phyloP scores from a whole-genome alignment of 2,329 filamentous ascomycete genomes.

The Colletotrichum lini region DNA sequence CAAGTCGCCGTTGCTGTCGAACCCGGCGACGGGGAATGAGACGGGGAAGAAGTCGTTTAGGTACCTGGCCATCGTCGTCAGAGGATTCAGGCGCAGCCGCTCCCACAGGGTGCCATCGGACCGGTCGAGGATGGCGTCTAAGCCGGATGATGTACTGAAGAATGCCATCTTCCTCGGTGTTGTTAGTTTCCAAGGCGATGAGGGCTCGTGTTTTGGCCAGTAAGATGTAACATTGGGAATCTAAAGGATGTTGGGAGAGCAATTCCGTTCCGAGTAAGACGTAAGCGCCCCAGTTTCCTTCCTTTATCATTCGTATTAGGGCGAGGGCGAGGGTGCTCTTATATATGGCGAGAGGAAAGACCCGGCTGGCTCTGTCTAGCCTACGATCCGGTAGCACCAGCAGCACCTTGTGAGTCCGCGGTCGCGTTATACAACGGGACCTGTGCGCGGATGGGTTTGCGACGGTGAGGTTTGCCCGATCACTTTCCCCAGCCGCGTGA shows the following conservation, averaged over 20 bases:
- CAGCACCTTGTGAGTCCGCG: background rate
- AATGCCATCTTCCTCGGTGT: background rate
- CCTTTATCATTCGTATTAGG: background rate
- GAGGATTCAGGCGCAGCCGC: slow-evolving; percentile 13
- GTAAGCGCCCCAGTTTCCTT: background rate
- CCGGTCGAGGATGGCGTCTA: slow-evolving; percentile 22
- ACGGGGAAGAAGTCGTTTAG: slow-evolving; percentile 30
- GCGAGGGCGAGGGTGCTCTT: background rate
- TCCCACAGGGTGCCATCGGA: background rate
- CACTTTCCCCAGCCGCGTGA: background rate
- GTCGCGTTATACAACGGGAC: background rate
- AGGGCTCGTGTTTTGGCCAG: background rate
- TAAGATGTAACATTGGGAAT: too few species aligned
- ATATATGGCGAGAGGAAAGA: background rate
- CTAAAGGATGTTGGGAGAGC: background rate
- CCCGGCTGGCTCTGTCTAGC: background rate
- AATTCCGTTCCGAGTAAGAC: background rate
- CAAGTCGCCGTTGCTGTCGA: background rate
- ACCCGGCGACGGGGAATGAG: background rate
- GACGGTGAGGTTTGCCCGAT: background rate
- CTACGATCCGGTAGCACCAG: background rate
- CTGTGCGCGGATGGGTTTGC: background rate
- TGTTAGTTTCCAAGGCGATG: background rate
- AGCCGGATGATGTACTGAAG: slow-evolving; percentile 3
- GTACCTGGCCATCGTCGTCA: slow-evolving; percentile 16